Evolutionary conservation across 306 rosid species (phyloP).

Genomic region (Cucurbita pepo): DNA sequence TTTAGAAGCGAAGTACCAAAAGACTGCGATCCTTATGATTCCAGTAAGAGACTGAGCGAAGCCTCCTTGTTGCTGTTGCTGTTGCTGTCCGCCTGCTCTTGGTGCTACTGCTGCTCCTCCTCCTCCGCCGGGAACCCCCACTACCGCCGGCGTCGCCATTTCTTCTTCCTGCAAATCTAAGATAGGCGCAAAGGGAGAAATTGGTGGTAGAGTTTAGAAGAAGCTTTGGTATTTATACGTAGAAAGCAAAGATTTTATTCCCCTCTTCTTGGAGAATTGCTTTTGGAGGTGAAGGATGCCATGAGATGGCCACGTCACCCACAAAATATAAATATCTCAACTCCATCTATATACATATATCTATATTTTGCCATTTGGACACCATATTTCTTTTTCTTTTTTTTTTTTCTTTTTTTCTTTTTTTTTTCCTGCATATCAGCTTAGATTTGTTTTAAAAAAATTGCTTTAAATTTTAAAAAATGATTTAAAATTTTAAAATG

Average conservation of each 20-base stretch:
- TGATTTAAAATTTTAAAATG: too few species aligned
- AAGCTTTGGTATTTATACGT: background rate
- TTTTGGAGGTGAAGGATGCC: background rate
- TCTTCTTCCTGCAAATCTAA: background rate
- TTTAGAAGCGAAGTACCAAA: conserved; percentile 97
- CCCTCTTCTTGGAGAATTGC: background rate
- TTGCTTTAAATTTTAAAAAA: too few species aligned
- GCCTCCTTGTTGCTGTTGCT: conserved; percentile 35
- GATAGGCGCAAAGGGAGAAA: background rate
- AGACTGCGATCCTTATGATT: conserved; percentile 77
- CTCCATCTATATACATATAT: background rate
- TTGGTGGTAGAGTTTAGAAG: background rate
- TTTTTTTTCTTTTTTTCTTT: too few species aligned
- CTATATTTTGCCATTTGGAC: too few species aligned
- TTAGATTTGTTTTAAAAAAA: too few species aligned
- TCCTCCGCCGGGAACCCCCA: conserved; percentile 13
- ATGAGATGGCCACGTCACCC: background rate
- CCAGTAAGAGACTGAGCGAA: conserved; percentile 47
- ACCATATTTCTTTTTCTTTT: too few species aligned
- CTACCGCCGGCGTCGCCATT: conserved; percentile 65
- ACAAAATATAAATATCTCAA: background rate
- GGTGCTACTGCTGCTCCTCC: conserved; percentile 18
- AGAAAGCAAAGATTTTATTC: background rate
- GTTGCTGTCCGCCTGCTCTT: conserved; percentile 10
- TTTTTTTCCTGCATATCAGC: too few species aligned